Conservation (phyloP, 2,329 filamentous ascomycete species). For the Paecilomyces niveus region DNA sequence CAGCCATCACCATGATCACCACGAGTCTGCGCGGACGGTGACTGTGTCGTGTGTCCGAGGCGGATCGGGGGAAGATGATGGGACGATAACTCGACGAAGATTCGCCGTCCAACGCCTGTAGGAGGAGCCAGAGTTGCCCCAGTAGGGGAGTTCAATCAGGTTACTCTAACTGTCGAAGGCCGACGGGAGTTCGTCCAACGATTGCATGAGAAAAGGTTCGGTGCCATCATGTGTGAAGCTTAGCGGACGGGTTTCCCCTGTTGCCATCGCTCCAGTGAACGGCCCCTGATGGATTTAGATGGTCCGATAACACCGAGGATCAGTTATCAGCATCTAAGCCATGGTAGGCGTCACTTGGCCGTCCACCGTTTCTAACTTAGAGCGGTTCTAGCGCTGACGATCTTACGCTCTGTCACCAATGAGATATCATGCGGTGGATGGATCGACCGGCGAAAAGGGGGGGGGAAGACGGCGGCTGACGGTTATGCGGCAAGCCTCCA, state of each 20-base stretch:
- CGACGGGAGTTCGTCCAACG: not conserved
- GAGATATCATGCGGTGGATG: not conserved
- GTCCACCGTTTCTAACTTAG: not conserved
- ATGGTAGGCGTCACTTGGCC: not conserved
- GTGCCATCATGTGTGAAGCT: not conserved
- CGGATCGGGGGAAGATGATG: not conserved
- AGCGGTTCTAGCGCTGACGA: not conserved
- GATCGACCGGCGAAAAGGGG: not conserved
- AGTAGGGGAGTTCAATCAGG: not conserved
- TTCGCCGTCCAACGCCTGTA: not conserved
- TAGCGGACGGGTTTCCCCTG: not conserved
- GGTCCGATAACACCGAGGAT: not conserved
- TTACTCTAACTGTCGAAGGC: not conserved
- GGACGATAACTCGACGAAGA: not conserved
- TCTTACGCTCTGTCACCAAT: not conserved
- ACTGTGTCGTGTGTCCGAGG: not conserved
- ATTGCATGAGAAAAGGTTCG: not conserved
- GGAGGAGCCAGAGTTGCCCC: not conserved
- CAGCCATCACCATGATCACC: not conserved
- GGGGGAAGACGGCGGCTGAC: not conserved
- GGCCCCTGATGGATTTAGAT: not conserved
- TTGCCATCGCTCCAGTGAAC: not conserved
- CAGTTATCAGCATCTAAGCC: not conserved
- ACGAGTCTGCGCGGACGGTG: not conserved
- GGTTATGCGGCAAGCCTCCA: not conserved